These are phyloP conservation scores for Diddensiella caesifluorescens DNA, from an alignment of 805 yeast genomes.

Conservation along the genomic window DNA sequence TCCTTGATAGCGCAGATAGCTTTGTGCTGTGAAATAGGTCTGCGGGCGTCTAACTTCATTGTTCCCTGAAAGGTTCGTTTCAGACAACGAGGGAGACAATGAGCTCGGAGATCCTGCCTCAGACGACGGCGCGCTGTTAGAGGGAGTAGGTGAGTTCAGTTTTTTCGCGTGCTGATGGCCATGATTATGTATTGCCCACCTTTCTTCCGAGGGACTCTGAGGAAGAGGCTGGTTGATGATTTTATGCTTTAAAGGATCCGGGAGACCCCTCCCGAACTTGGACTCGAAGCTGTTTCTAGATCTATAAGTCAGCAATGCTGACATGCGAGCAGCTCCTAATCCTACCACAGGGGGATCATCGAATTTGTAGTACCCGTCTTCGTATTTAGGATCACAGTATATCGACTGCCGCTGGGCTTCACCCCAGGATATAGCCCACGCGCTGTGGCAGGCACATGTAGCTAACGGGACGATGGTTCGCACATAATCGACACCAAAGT, in stretches of 20 bases:
- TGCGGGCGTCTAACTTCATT: slow-evolving; percentile 32
- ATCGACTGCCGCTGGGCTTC: slow-evolving; percentile 97
- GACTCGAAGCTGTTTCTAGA: slow-evolving; percentile 88
- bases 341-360: slow-evolving; percentile 83
- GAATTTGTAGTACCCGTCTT: slow-evolving; percentile 78
- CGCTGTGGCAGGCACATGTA: slow-evolving; percentile 89
- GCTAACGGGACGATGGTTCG: slow-evolving; percentile 75
- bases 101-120: slow-evolving; percentile 5
- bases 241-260: slow-evolving; percentile 42
- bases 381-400: slow-evolving; percentile 89
- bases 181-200: slow-evolving; percentile 84
- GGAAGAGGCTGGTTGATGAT: slow-evolving; percentile 28
- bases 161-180: slow-evolving; percentile 46
- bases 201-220: slow-evolving; percentile 54
- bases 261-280: slow-evolving; percentile 81
- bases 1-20: slow-evolving; percentile 91
- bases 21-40: slow-evolving; percentile 87
- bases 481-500: slow-evolving; percentile 62
- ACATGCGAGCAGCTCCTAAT: slow-evolving; percentile 94
- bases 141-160: slow-evolving; percentile 11
- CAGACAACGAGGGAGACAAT: slow-evolving; percentile 1
- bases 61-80: neutral
- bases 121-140: slow-evolving; percentile 4
- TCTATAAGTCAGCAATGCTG: slow-evolving; percentile 88
- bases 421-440: slow-evolving; percentile 99